Conservation (phyloP, 2,329 filamentous ascomycete genomes). For the Sclerotinia subarctica region DNA sequence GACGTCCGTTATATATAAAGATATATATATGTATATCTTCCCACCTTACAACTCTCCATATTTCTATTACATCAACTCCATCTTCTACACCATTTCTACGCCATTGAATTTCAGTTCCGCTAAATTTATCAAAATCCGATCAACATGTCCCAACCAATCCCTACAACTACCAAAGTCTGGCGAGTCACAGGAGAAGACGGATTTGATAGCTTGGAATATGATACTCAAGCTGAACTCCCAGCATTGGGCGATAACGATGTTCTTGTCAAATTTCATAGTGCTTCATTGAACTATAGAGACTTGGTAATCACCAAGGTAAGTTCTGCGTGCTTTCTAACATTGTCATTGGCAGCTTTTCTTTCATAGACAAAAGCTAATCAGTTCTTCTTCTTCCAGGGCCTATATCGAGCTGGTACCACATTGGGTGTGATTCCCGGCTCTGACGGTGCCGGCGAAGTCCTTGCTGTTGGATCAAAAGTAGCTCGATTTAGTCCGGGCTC, state of each 20-base stretch:
- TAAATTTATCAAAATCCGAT: background rate
- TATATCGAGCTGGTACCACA: slow-evolving; percentile 33
- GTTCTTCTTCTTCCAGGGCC: slow-evolving; percentile 19
- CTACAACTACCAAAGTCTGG: slow-evolving; percentile 43
- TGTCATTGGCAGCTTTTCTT: background rate
- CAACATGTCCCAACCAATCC: slow-evolving; percentile 30
- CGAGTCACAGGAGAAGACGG: slow-evolving; percentile 47
- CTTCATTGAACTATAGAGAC: slow-evolving; percentile 43
- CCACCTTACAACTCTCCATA: background rate
- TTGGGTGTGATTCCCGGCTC: slow-evolving; percentile 38
- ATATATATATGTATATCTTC: no score
- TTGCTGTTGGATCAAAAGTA: slow-evolving; percentile 54
- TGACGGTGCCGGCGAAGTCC: slow-evolving; percentile 46
- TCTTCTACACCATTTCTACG: background rate
- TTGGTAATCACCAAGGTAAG: slow-evolving; percentile 39
- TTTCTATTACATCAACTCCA: background rate
- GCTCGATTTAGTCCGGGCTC: slow-evolving; percentile 55
- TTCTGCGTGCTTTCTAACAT: background rate
- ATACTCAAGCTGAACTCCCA: slow-evolving; percentile 38
- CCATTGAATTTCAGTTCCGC: background rate
- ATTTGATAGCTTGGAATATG: slow-evolving; percentile 48
- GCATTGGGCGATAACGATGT: slow-evolving; percentile 52
- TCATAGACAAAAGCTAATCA: background rate
- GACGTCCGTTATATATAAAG: no score
- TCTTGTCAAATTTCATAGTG: slow-evolving; percentile 48